Evolutionary conservation across 371 early-diverging fungal genomes (phyloP).

Genomic region (Actinomucor elegans): DNA sequence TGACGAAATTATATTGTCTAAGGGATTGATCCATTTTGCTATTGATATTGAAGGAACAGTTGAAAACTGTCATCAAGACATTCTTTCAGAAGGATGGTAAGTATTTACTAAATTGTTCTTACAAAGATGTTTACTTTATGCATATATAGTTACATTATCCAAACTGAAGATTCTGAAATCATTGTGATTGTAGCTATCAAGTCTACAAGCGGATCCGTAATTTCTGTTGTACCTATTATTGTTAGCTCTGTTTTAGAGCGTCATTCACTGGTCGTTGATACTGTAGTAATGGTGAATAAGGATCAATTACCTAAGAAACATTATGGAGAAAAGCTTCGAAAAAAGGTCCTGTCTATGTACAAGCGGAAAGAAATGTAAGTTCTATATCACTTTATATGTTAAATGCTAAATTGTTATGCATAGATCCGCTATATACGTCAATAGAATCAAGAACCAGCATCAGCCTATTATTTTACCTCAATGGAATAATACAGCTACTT

Average conservation of each 20-base stretch:
- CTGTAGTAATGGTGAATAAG: slow-evolving; percentile 61
- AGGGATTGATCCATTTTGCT: slow-evolving; percentile 70
- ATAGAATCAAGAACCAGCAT: slow-evolving; percentile 28
- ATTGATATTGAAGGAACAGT: slow-evolving; percentile 73
- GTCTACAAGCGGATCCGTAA: slow-evolving; percentile 26
- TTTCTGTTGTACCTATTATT: slow-evolving; percentile 53
- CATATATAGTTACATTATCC: slow-evolving; percentile 40
- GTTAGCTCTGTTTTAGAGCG: slow-evolving; percentile 68
- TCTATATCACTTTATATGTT: background rate
- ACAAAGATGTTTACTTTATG: background rate
- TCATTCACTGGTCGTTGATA: slow-evolving; percentile 70
- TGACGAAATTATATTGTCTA: slow-evolving; percentile 63
- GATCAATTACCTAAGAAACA: slow-evolving; percentile 59
- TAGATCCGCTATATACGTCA: slow-evolving; percentile 17
- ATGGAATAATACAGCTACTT: slow-evolving; percentile 15
- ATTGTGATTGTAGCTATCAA: slow-evolving; percentile 47
- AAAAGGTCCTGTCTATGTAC: slow-evolving; percentile 36
- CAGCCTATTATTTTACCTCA: slow-evolving; percentile 37
- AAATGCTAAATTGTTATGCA: background rate
- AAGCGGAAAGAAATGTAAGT: slow-evolving; percentile 25
- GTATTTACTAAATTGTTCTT: background rate
- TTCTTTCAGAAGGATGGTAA: slow-evolving; percentile 59
- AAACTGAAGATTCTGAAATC: slow-evolving; percentile 37
- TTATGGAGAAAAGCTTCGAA: slow-evolving; percentile 53
- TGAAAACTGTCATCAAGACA: slow-evolving; percentile 54